Evolutionary conservation across 202 grass and related monocot genomes (phyloP), one percentile per base, ranked within the genome.

Genomic region (Saccharum hybrid): DNA sequence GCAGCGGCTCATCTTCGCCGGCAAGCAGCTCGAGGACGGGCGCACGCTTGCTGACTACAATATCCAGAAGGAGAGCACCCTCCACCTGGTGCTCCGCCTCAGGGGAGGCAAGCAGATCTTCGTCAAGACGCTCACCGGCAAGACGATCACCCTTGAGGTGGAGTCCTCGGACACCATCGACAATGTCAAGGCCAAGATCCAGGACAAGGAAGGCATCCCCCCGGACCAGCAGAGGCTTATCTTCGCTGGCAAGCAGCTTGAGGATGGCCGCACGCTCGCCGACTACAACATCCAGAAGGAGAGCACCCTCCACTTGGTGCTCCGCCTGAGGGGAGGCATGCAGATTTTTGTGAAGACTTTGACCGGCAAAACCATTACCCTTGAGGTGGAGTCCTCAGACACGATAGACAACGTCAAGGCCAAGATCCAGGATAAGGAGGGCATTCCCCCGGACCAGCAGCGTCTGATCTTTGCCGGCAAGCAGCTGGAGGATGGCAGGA

Each of bases 121-220:
- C 0, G 80, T 88, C 0, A 88, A 88, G 61, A 89, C 87, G 0
- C 0, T 89, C 0, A 89, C 87, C 0, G 87, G 82, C 9, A 85
- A 89, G 77, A 89, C 87, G 0, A 89, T 89, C 45, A 89, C 82
- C 0, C 40, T 90, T 0, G 91, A 93, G 83, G 91, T 94, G 0
- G 91, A 94, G 88, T 81, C 74, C 0, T 94, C 91, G 0, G 91
- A 94, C 72, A 94, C 91, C 1, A 94, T 94, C 0, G 88, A 91
- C 72, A 94, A 94, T 0, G 91, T 94, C 1, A 94, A 94, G 65
- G 90, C 92, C 0, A 94, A 94, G 82, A 94, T 94, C 64, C 90
- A 92, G 73, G 92, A 94, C 75, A 94, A 94, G 90, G 92, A 94
- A 71, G 92, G 90, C 0, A 94, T 94, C 13, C 88, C 92, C 0